These are phyloP conservation scores for Trametes elegans DNA, from an alignment of 768 basidiomycete genomes.

Conservation along the genomic window DNA sequence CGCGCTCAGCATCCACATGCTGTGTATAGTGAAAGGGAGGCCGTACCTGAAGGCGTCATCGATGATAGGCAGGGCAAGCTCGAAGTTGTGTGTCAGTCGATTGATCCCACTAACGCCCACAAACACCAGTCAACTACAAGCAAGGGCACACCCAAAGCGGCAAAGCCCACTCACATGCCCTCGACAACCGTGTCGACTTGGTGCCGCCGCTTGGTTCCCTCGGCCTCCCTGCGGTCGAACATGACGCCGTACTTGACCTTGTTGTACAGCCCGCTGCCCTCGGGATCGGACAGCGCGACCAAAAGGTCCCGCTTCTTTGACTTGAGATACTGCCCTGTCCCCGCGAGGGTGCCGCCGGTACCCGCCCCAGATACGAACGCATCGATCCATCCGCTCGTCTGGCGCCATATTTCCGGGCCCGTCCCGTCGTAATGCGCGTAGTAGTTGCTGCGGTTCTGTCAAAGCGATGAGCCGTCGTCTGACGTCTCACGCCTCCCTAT, in stretches of 20 bases:
- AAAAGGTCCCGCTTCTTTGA: slow-evolving; percentile 61
- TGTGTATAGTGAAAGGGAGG: not conserved
- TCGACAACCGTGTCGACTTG: slow-evolving; percentile 97
- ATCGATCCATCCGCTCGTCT: slow-evolving; percentile 77
- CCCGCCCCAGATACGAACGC: slow-evolving; percentile 93
- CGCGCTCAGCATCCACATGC: too few species aligned
- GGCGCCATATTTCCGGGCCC: slow-evolving; percentile 93
- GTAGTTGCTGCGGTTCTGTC: slow-evolving; percentile 84
- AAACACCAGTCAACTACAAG: not conserved
- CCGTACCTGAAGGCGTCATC: slow-evolving; percentile 84
- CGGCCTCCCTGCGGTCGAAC: slow-evolving; percentile 90
- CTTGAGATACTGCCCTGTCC: slow-evolving; percentile 78
- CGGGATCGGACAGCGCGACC: slow-evolving; percentile 84
- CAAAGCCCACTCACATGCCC: slow-evolving; percentile 59
- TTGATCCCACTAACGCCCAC: slow-evolving; percentile 77
- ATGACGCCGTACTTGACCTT: slow-evolving; percentile 95
- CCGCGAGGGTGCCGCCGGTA: slow-evolving; percentile 95
- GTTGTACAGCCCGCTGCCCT: slow-evolving; percentile 94
- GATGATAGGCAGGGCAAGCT: slow-evolving; percentile 78
- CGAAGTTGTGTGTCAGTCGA: slow-evolving; percentile 86
- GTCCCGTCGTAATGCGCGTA: slow-evolving; percentile 87
- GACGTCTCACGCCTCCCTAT: not conserved
- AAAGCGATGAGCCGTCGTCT: not conserved
- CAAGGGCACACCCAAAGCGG: not conserved
- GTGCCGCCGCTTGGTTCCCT: slow-evolving; percentile 89